Conservation (phyloP, 108 stramenopile species). For the Nannochloropsis granulata region DNA sequence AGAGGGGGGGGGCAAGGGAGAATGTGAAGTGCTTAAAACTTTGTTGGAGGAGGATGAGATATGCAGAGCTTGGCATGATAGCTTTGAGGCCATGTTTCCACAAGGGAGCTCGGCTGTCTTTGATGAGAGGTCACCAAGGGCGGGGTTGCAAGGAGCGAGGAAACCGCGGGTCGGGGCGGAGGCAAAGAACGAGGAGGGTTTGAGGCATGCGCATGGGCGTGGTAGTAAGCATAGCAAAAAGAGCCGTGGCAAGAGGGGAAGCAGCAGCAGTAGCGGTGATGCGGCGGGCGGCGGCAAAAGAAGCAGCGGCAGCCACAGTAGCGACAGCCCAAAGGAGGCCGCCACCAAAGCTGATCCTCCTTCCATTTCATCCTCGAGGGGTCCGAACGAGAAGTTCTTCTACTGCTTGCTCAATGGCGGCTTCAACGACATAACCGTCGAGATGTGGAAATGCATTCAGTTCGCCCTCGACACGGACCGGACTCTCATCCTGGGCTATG, state of each 20-base stretch:
- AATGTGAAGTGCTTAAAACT: neutral
- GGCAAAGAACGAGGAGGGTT: neutral
- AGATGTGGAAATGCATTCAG: neutral
- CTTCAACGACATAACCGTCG: neutral
- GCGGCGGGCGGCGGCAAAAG: neutral
- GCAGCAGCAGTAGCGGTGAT: neutral
- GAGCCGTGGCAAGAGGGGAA: neutral
- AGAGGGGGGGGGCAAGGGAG: neutral
- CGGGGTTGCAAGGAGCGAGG: neutral
- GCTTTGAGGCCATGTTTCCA: neutral
- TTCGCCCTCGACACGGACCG: neutral
- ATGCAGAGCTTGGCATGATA: neutral
- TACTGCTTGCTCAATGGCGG: neutral
- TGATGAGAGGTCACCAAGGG: neutral
- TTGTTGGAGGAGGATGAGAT: neutral
- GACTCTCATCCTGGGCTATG: neutral
- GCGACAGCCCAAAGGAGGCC: neutral
- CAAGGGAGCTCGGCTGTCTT: neutral
- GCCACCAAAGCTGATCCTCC: neutral
- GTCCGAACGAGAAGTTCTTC: neutral
- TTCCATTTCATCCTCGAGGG: neutral
- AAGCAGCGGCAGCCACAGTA: neutral
- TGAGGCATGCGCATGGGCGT: neutral
- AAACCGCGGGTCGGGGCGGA: no score
- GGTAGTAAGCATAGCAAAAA: neutral